Conservation (phyloP, 2,329 filamentous ascomycete species). For the Arthrinium puccinioides region DNA sequence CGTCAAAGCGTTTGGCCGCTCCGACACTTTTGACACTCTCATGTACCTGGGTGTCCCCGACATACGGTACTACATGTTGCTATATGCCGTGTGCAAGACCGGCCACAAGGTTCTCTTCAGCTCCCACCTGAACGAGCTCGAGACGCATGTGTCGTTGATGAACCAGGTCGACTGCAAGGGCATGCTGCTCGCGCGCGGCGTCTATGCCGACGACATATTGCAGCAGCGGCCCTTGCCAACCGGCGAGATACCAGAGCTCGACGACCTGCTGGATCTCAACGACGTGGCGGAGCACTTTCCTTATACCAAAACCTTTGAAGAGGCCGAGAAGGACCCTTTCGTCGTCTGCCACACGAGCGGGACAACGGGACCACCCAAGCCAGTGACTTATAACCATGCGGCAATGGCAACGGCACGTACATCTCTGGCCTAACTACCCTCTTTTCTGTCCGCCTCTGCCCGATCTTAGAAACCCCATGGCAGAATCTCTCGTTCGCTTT, state of each 20-base stretch:
- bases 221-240: constrained; percentile 4
- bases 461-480: no score
- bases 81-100: constrained; percentile 24
- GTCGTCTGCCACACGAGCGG: constrained; percentile 4
- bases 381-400: constrained; percentile 15
- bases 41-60: constrained; percentile 12
- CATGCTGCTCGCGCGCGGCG: constrained; percentile 6
- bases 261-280: constrained; percentile 15
- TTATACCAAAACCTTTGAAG: constrained; percentile 24
- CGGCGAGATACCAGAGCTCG: constrained; percentile 10
- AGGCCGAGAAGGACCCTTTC: constrained; percentile 12
- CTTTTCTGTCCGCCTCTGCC: background rate
- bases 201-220: constrained; percentile 6
- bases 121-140: constrained; percentile 23
- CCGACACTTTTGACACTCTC: constrained; percentile 11
- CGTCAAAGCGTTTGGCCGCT: constrained; percentile 6
- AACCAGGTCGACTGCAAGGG: constrained; percentile 8
- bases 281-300: constrained; percentile 11
- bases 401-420: constrained; percentile 2
- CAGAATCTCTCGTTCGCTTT: background rate
- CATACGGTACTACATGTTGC: constrained; percentile 14
- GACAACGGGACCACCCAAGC: constrained; percentile 26
- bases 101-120: constrained; percentile 30
- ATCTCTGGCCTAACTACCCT: background rate
- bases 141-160: constrained; percentile 20